Percentiles rank a stretch among this genome's conserved stretches.
phyloP scores from a whole-genome alignment of 2,329 filamentous ascomycete genomes.

The Pyricularia pennisetigena region DNA sequence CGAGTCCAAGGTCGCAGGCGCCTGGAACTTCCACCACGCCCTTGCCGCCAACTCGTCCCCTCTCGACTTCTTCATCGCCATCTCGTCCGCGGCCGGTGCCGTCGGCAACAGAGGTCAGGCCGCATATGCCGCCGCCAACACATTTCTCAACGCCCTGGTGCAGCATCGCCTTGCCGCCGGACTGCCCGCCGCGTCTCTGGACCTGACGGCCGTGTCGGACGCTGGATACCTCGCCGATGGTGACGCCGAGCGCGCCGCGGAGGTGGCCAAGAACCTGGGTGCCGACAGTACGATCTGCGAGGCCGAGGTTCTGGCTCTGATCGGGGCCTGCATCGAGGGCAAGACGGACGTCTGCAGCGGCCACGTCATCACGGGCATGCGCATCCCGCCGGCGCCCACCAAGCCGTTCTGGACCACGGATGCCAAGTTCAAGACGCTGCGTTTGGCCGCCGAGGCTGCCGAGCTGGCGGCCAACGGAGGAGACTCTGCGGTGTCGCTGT shows the following conservation, averaged over 20 bases:
- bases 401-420: slow-evolving; percentile 43
- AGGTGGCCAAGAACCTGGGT: slow-evolving; percentile 20
- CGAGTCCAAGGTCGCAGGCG: slow-evolving; percentile 40
- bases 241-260: slow-evolving; percentile 31
- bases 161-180: slow-evolving; percentile 22
- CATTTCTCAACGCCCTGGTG: slow-evolving; percentile 26
- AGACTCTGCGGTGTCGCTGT: slow-evolving; percentile 24
- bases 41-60: slow-evolving; percentile 16
- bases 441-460: slow-evolving; percentile 18
- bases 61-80: slow-evolving; percentile 42
- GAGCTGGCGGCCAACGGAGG: slow-evolving; percentile 20
- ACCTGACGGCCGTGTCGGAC: slow-evolving; percentile 40
- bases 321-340: slow-evolving; percentile 10
- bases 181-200: slow-evolving; percentile 28
- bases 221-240: slow-evolving; percentile 40
- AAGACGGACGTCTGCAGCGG: slow-evolving; percentile 17
- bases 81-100: slow-evolving; percentile 40
- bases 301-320: slow-evolving; percentile 11
- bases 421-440: slow-evolving; percentile 40
- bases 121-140: slow-evolving; percentile 35
- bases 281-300: slow-evolving; percentile 16
- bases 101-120: slow-evolving; percentile 42
- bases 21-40: slow-evolving; percentile 29
- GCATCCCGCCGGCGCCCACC: slow-evolving; percentile 29
- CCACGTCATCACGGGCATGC: slow-evolving; percentile 43